Base-by-base conservation (phyloP, 192 early-diverging fungal genomes). In the Coemansia guatemalensis region DNA sequence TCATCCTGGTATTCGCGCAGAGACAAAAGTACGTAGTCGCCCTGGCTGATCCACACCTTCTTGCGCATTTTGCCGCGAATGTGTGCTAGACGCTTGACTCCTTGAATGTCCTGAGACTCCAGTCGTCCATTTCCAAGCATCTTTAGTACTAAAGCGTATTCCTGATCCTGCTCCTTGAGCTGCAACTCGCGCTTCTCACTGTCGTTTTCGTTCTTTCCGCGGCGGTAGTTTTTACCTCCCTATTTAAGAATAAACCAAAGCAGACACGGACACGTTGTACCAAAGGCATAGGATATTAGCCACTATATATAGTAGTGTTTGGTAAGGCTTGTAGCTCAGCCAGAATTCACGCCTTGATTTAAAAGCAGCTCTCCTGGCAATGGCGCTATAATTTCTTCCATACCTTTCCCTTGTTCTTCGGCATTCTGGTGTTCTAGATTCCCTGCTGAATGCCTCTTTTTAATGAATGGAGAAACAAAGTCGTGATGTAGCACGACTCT, bases 41-140 rank as follows among this genome's bases (percentile, higher is more conserved):
- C 96, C 60, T 86, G 86, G 64, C 85, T 88, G 70, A 96, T 94
- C 93, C 93, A 93, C 53, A 91, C 94, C 85, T 96, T 99, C 82
- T 97, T 99, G 73, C 95, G 90, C 88, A 99, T 92, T 62, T 93
- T 92, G 51, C 97, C 97, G 56, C 97, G 94, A 82, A 99, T 97
- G 70, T 94, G 93, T 54, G 91, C 97, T 74, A 95, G 79, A 33
- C 94, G 89, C 78, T 90, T 97, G 44, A 83, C 85, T 48, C 93
- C 93, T 74, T 97, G 94, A 65, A 90, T 87, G 76, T 95, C 93
- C 65, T 90, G 89, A 25, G 88, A 88, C 63, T 95, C 92, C 54
- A 97, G 76, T 75, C 94, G 93, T 48, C 95, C 95, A 82, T 95
- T 96, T 52, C 97, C 97, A 61, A 99, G 88, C 90, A 97, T 93